Base-by-base conservation (phyloP, 805 yeast genomes). In the Hemisphaericaspora nanyangensis region DNA sequence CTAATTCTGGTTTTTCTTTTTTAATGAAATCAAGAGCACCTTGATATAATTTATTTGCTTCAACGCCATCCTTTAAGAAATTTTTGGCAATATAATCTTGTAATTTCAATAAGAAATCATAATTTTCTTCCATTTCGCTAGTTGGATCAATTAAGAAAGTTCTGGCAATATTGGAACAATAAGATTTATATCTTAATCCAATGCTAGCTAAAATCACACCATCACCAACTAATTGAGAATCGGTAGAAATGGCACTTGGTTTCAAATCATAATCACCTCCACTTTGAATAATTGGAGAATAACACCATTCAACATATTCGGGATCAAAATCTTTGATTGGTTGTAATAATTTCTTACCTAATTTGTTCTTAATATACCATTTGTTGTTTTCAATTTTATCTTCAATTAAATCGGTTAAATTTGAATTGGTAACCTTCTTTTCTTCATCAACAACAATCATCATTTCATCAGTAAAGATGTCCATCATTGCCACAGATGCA, bases 71-170 rank as follows among this genome's bases (percentile, higher is more conserved):
- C 49, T 76, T 84, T 49, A 88, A 66, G 25, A 77, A 60, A 2
- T 45, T 52, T 15, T 67, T 46, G 10, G 82, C 56, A n/a, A 87
- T 75, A 54, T 79, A 77, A 32, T 71, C 68, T 63, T 91, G 95
- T 31, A 89, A 72, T 35, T 72, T 72, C 40, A 86, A 61, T 48
- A 90, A 68, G 51, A 85, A 79, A 45, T 84, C 91, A 61, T 91
- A 91, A 59, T 85, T 83, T 38, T 70, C 65, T 49, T 85, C 91
- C 70, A 87, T 80, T 46, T 80, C 83, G 37, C 78, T 75, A 4
- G 95, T 74, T 8, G 97, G 97, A 57, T 87, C 95, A 53, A 91
- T 86, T 57, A 91, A 70, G 51, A 86, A 91, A 1, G 96, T 85
- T 60, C 98, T 76, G 7, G 84, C 90, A 34, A 91, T 68, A 51